Conservation (phyloP, 1,284 basidiomycete species). For the Ganoderma multipileum region DNA sequence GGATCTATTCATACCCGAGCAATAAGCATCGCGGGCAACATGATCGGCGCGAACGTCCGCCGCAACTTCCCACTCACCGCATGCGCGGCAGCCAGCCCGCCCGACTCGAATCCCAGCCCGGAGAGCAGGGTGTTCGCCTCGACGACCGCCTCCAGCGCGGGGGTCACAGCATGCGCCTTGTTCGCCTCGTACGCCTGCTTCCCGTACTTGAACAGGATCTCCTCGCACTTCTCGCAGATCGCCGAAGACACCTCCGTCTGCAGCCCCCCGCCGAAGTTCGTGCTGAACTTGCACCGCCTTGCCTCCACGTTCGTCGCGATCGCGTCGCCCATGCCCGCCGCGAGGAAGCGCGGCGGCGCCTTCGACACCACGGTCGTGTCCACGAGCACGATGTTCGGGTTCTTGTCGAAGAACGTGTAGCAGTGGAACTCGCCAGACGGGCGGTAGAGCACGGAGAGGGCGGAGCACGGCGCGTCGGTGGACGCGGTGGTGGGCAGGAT, state of each 20-base stretch:
- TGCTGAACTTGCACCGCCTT: slow-evolving; percentile 36
- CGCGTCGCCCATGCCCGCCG: slow-evolving; percentile 45
- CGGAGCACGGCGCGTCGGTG: slow-evolving; percentile 46
- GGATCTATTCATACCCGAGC: slow-evolving; percentile 33
- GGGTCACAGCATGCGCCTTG: slow-evolving; percentile 42
- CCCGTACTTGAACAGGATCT: slow-evolving; percentile 44
- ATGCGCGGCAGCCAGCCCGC: slow-evolving; percentile 44
- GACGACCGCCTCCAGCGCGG: slow-evolving; percentile 44
- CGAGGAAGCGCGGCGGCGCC: slow-evolving; percentile 43
- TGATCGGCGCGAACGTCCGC: background rate
- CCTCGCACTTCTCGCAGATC: slow-evolving; percentile 45
- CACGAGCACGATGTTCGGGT: slow-evolving; percentile 43
- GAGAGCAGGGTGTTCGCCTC: slow-evolving; percentile 45
- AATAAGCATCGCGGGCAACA: background rate
- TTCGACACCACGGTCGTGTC: slow-evolving; percentile 43
- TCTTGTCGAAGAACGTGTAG: slow-evolving; percentile 44
- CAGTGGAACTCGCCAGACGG: slow-evolving; percentile 42
- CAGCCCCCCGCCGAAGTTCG: slow-evolving; percentile 43
- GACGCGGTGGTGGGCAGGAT: slow-evolving; percentile 44
- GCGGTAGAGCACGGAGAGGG: slow-evolving; percentile 44
- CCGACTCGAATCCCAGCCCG: slow-evolving; percentile 44
- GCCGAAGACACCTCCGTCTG: slow-evolving; percentile 41
- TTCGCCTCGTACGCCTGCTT: slow-evolving; percentile 44
- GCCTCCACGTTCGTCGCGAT: slow-evolving; percentile 46
- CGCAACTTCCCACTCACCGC: slow-evolving; percentile 33